These are phyloP conservation scores for Herpomyces periplanetae DNA, from an alignment of 2,329 filamentous ascomycete genomes.

Conservation along the genomic window DNA sequence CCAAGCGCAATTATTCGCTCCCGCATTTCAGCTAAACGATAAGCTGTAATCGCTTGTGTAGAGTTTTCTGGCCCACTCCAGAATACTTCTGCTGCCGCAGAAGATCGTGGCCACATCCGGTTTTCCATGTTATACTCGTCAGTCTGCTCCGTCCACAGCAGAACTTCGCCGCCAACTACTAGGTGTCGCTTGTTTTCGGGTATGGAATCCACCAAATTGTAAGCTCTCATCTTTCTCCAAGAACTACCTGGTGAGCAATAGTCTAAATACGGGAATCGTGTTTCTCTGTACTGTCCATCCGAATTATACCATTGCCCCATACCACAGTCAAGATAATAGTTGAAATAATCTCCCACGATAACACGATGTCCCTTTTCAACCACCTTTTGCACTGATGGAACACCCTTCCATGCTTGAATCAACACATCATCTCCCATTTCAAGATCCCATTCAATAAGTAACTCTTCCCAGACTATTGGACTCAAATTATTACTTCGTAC, in stretches of 20 bases:
- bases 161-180: slow-evolving; percentile 41
- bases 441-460: slow-evolving; percentile 2
- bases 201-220: slow-evolving; percentile 28
- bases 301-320: no score
- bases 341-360: slow-evolving; percentile 34
- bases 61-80: slow-evolving; percentile 39
- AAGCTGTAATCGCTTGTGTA: no score
- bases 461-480: slow-evolving; percentile 1
- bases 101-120: slow-evolving; percentile 35
- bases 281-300: no score
- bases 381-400: slow-evolving; percentile 17
- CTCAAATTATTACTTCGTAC: not conserved
- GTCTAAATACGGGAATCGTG: no score
- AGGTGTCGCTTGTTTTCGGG: slow-evolving; percentile 19
- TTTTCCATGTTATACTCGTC: slow-evolving; percentile 34
- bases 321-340: slow-evolving; percentile 10
- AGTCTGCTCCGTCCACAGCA: slow-evolving; percentile 39
- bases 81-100: slow-evolving; percentile 33
- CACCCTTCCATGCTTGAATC: slow-evolving; percentile 10
- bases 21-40: slow-evolving; percentile 31
- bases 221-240: no score
- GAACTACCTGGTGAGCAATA: no score
- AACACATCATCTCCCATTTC: slow-evolving; percentile 1
- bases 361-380: slow-evolving; percentile 24
- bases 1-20: slow-evolving; percentile 31